phyloP scores from a whole-genome alignment of 1,284 basidiomycete genomes.

The Spongispora temasekensis region DNA sequence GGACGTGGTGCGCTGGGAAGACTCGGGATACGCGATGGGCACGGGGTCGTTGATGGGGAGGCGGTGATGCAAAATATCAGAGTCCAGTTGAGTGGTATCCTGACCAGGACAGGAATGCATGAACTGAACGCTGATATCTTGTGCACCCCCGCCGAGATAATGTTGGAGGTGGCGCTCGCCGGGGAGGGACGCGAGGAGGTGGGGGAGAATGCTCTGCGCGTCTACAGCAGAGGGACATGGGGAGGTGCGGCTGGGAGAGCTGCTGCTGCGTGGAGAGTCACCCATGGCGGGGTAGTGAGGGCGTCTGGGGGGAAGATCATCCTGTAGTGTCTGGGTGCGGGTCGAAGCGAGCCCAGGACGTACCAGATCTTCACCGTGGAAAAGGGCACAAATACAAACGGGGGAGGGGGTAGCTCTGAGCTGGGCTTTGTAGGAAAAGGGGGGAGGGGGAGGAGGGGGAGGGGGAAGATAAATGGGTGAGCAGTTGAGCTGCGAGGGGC shows the following conservation, averaged over 20 bases:
- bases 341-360: constrained; percentile 17
- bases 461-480: constrained; percentile 32
- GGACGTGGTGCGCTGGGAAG: constrained; percentile 35
- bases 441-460: too few relatives aligned
- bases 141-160: constrained; percentile 23
- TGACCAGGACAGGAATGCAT: constrained; percentile 25
- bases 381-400: constrained; percentile 24
- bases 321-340: constrained; percentile 12
- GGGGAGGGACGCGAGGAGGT: constrained; percentile 19
- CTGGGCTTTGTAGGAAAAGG: too few relatives aligned
- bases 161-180: constrained; percentile 16
- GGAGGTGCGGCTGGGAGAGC: constrained; percentile 8
- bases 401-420: too few relatives aligned
- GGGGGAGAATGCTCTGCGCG: constrained; percentile 19
- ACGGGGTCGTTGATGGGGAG: constrained; percentile 10
- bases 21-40: constrained; percentile 30
- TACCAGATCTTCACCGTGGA: constrained; percentile 35
- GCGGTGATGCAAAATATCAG: constrained; percentile 28
- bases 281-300: constrained; percentile 19
- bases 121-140: constrained; percentile 38
- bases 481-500: constrained; percentile 22
- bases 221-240: background rate
- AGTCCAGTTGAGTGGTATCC: constrained; percentile 28
- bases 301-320: constrained; percentile 25
- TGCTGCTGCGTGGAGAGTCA: constrained; percentile 17